A percentile compares a stretch with the other conserved stretches of the same genome.
These are phyloP conservation scores for Puccinia hordei DNA, from an alignment of 1,284 basidiomycete genomes.

Conservation along the genomic window DNA sequence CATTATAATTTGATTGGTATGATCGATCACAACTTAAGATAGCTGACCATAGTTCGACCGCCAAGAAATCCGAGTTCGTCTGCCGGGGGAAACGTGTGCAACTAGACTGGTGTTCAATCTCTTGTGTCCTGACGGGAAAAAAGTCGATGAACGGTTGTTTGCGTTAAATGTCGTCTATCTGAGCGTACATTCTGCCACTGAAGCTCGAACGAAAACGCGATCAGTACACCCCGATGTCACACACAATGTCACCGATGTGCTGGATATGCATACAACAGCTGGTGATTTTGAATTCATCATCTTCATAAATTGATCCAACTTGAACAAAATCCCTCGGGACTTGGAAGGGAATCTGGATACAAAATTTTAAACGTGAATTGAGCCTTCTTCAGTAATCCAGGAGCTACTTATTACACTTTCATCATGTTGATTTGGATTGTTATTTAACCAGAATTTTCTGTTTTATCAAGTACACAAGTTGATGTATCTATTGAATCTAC, in stretches of 20 bases:
- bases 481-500: too few species aligned
- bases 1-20: slow-evolving; percentile 8
- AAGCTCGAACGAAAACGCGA: neutral
- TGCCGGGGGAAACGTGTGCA: neutral
- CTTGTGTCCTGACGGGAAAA: neutral
- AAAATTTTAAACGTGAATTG: neutral
- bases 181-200: neutral
- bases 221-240: neutral
- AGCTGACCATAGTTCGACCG: slow-evolving; percentile 23
- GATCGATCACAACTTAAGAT: slow-evolving; percentile 9
- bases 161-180: neutral
- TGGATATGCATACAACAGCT: neutral
- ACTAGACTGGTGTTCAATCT: neutral
- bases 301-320: too few species aligned
- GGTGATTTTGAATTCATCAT: too few species aligned
- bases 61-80: neutral
- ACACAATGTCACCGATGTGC: neutral
- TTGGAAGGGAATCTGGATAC: neutral
- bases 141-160: neutral
- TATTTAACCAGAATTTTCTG: too few species aligned
- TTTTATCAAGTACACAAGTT: too few species aligned
- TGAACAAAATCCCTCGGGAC: too few species aligned
- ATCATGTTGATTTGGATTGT: too few species aligned
- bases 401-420: too few species aligned
- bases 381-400: too few species aligned